Evolutionary conservation across 352 stramenopile species (phyloP), one percentile per base, ranked within the genome.

Genomic region (Pythium brassicae): DNA sequence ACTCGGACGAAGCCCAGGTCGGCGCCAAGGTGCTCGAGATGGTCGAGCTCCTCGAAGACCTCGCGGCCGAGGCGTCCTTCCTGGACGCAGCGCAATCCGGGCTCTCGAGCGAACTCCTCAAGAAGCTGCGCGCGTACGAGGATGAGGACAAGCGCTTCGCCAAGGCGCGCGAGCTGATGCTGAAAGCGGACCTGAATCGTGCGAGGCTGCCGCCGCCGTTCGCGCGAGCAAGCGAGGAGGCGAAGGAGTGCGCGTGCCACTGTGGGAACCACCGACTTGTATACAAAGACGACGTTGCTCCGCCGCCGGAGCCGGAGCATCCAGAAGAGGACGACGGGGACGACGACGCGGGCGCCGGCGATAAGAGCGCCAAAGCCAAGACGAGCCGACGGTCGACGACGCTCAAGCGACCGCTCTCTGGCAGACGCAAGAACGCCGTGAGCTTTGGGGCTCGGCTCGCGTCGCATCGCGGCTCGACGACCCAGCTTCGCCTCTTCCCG

Each of bases 1-100:
- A 86, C 46, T 84, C 77, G 19, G 68, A 82, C 45, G 72, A 87
- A 57, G 77, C 74, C 35, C 71, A 72, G 2, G 66, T 89, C 25
- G 59, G 56, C 2, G 74, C 74, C 19, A 71, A 63, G 48, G 65
- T 87, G 10, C 75, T 83, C 25, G 79, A 83, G 9, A 57, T 86
- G 26, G 61, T 83, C 26, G 77, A 84, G 17, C 49, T 89, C 12
- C 44, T 84, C 17, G 68, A 87, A 59, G 79, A 86, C 7, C 45
- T 89, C 0, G 73, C 79, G 2, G 70, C 62, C 1, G 77, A 87
- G 34, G 64, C 79, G 0, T 76, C 71, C 0, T 63, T 87, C 14
- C 59, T 80, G 4, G 64, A 77, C 34, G 58, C 63, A 4, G 63
- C 52, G 35, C 48, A 55, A 17, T 59, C 58, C 10, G 55, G 22